These are phyloP conservation scores for Talaromyces sp. DNA, from an alignment of 2,329 filamentous ascomycete species.

Conservation along the genomic window DNA sequence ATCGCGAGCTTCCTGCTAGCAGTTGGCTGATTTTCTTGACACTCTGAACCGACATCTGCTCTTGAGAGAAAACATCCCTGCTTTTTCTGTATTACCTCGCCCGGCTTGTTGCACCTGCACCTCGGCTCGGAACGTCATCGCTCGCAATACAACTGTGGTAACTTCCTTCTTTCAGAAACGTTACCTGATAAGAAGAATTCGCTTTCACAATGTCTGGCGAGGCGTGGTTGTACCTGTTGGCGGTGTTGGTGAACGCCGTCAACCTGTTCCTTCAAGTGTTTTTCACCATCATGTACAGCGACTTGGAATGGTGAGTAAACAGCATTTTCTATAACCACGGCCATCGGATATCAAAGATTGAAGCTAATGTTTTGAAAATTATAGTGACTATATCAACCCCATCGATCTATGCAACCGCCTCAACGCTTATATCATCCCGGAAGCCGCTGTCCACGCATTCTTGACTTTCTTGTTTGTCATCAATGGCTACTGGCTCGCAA, in stretches of 20 bases:
- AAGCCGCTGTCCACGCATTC: slow-evolving; percentile 95
- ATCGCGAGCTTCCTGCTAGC: background rate
- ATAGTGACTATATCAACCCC: slow-evolving; percentile 98
- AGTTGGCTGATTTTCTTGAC: background rate
- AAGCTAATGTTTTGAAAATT: slow-evolving; percentile 25
- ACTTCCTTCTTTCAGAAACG: background rate
- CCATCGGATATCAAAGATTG: background rate
- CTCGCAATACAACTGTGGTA: background rate
- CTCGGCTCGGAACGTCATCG: background rate
- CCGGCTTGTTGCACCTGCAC: background rate
- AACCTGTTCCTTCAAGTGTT: slow-evolving; percentile 99
- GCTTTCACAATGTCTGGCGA: slow-evolving; percentile 81
- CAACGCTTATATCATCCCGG: slow-evolving; percentile 98
- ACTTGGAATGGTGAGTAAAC: slow-evolving; percentile 85
- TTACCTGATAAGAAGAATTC: background rate
- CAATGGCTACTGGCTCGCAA: slow-evolving; percentile 96
- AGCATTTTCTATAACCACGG: background rate
- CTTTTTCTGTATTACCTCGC: background rate
- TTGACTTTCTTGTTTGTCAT: slow-evolving; percentile 93
- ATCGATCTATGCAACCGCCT: slow-evolving; percentile 99
- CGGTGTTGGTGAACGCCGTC: slow-evolving; percentile 99
- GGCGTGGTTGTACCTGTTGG: slow-evolving; percentile 96
- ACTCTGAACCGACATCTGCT: background rate
- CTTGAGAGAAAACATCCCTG: background rate
- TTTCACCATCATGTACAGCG: slow-evolving; percentile 99